Evolutionary conservation across 257 asterid genomes (phyloP).

Genomic region (Plantago ovata): DNA sequence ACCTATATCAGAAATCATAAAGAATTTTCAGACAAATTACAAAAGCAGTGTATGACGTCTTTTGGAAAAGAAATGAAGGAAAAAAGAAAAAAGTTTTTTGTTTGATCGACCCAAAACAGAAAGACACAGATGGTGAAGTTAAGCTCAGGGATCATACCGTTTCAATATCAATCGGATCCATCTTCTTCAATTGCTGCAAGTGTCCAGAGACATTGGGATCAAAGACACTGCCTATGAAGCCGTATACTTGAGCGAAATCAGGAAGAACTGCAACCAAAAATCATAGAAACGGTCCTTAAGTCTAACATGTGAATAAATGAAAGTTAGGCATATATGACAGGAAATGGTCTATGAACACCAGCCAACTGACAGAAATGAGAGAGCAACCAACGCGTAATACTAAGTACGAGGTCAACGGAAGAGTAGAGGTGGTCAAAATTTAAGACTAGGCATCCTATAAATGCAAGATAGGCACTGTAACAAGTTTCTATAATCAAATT

Average conservation of each 20-base stretch:
- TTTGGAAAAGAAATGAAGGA: background rate
- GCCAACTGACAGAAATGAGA: too few species aligned
- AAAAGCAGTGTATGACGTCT: background rate
- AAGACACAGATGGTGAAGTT: constrained; percentile 9
- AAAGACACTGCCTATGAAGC: constrained; percentile 87
- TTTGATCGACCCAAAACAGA: constrained; percentile 3
- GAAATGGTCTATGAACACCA: too few species aligned
- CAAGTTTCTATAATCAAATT: too few species aligned
- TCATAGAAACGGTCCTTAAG: background rate
- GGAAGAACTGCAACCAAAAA: constrained; percentile 71
- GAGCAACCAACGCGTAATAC: too few species aligned
- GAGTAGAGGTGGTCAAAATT: background rate
- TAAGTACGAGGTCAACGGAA: background rate
- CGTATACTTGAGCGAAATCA: constrained; percentile 86
- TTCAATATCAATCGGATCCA: constrained; percentile 94
- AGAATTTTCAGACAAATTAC: constrained; percentile 2
- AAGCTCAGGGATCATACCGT: constrained; percentile 60
- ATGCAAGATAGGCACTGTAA: too few species aligned
- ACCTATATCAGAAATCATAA: constrained; percentile 42
- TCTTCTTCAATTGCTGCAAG: constrained; percentile 71
- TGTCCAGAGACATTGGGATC: constrained; percentile 76
- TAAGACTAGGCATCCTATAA: too few species aligned
- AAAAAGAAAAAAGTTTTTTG: background rate
- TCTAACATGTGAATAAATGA: too few species aligned
- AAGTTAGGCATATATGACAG: too few species aligned